These are phyloP conservation scores for Grigorovia yakushimaensis DNA, from an alignment of 805 yeast genomes.

Conservation along the genomic window DNA sequence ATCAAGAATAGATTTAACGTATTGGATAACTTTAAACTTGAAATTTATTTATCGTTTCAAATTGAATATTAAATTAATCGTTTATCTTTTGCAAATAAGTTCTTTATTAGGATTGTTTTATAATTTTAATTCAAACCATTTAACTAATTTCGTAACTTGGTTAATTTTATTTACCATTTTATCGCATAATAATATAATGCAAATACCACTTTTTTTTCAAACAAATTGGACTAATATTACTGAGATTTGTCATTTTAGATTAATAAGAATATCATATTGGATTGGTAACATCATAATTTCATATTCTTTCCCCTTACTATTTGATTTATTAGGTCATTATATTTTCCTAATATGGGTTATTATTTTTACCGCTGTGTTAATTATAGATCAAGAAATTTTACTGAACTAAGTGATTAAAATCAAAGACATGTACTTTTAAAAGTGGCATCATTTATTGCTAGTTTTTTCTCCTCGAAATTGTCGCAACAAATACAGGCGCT, in stretches of 20 bases:
- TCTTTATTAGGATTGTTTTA: background rate
- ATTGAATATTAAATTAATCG: background rate
- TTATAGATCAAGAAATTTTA: background rate
- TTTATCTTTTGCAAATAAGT: no score
- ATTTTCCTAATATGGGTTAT: background rate
- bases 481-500: no score
- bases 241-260: background rate
- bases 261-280: slow-evolving; percentile 1
- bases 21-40: background rate
- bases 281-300: background rate
- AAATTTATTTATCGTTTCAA: no score
- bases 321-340: slow-evolving; percentile 1
- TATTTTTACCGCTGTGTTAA: background rate
- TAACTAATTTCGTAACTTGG: background rate
- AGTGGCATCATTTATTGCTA: no score
- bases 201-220: background rate
- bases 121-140: background rate
- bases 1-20: background rate
- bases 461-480: no score
- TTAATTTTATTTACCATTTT: background rate
- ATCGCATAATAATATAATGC: background rate
- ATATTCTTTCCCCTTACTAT: slow-evolving; percentile 3
- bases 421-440: no score
- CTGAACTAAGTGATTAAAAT: no score
- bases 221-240: background rate